A percentile compares a stretch with the other conserved stretches of the same genome.
Conservation (phyloP, 2,329 filamentous ascomycete genomes). For the Hypoxylon sp. region DNA sequence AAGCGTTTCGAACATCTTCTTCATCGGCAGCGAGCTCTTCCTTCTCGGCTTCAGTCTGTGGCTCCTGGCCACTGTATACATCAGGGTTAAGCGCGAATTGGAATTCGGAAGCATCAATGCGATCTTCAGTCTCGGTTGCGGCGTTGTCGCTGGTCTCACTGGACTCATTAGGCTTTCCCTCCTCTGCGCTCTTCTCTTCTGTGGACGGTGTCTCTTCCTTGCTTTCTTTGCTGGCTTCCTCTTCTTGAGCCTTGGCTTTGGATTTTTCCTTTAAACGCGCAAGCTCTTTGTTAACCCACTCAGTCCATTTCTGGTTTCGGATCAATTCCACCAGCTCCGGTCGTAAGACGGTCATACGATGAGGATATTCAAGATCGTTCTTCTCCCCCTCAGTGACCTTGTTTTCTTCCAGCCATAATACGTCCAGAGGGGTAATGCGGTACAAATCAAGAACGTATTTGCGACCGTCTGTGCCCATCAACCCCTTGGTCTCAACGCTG, state of each 20-base stretch:
- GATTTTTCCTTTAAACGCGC: constrained; percentile 65
- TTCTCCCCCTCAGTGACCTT: constrained; percentile 62
- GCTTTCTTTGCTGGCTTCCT: constrained; percentile 47
- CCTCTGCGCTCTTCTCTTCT: constrained; percentile 49
- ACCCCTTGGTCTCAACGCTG: constrained; percentile 96
- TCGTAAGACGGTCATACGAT: constrained; percentile 94
- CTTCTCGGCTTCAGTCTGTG: constrained; percentile 93
- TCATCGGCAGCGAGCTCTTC: constrained; percentile 86
- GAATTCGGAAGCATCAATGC: constrained; percentile 90
- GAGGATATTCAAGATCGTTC: constrained; percentile 78
- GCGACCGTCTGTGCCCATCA: constrained; percentile 95
- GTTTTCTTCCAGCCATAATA: constrained; percentile 88
- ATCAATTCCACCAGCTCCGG: constrained; percentile 91
- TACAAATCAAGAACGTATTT: constrained; percentile 99
- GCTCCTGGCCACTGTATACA: constrained; percentile 91
- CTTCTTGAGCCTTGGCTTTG: constrained; percentile 55
- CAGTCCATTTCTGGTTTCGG: constrained; percentile 86
- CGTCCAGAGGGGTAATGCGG: constrained; percentile 91
- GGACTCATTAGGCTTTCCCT: constrained; percentile 46
- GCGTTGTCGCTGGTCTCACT: constrained; percentile 55
- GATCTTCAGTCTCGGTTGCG: constrained; percentile 68
- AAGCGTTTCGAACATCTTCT: constrained; percentile 86
- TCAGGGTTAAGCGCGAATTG: constrained; percentile 93
- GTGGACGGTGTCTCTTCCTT: constrained; percentile 42
- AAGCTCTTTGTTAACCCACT: constrained; percentile 87